Evolutionary conservation across 805 yeast genomes (phyloP).

Genomic region (Lipomyces japonicus): DNA sequence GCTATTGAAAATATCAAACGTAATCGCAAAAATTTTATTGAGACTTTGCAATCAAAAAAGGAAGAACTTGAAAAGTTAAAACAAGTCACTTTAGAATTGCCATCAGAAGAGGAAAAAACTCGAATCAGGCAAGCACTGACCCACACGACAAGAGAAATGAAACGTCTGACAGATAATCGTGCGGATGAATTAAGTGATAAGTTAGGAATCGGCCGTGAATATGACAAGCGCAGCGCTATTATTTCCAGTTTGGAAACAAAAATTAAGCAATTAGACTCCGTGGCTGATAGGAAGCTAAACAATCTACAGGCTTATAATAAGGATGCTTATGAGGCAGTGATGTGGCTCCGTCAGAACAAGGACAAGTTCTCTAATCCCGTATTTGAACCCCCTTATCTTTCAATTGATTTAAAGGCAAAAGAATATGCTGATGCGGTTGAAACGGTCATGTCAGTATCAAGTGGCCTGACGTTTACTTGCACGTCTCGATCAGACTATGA

Average conservation of each 20-base stretch:
- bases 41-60: neutral
- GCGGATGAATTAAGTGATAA: neutral
- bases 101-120: neutral
- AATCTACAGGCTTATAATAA: slow-evolving; percentile 31
- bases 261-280: neutral
- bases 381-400: slow-evolving; percentile 71
- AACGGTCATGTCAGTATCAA: slow-evolving; percentile 50
- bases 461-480: slow-evolving; percentile 63
- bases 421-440: slow-evolving; percentile 55
- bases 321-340: slow-evolving; percentile 43
- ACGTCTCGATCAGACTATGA: slow-evolving; percentile 49
- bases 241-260: neutral
- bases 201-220: neutral
- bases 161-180: too few relatives aligned
- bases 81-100: neutral
- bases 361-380: slow-evolving; percentile 44
- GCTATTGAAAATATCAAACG: neutral
- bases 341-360: slow-evolving; percentile 42
- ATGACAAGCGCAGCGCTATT: neutral
- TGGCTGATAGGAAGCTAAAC: slow-evolving; percentile 24
- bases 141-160: neutral
- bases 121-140: neutral
- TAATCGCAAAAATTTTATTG: neutral
- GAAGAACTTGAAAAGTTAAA: neutral
- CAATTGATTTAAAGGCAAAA: slow-evolving; percentile 52